These are phyloP conservation scores for Butyriboletus appendiculatus DNA, from an alignment of 1,284 basidiomycete species.

Conservation along the genomic window DNA sequence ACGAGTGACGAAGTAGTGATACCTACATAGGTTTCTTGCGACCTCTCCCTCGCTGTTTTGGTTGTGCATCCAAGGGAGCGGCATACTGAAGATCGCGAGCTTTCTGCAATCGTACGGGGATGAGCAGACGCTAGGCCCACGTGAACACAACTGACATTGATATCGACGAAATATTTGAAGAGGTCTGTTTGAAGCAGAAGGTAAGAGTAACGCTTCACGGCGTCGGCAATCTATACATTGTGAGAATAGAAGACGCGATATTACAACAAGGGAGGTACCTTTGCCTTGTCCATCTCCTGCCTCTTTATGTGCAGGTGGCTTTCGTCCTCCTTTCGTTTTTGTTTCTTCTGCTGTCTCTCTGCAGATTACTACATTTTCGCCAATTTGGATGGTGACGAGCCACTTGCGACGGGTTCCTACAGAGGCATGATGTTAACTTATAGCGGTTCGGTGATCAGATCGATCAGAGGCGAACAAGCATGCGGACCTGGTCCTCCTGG, in stretches of 20 bases:
- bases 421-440: constrained; percentile 11
- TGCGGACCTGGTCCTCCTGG: constrained; percentile 45
- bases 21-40: constrained; percentile 77
- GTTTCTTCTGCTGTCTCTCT: constrained; percentile 54
- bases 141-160: constrained; percentile 62
- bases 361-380: constrained; percentile 41
- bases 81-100: constrained; percentile 95
- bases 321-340: constrained; percentile 69
- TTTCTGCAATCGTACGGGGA: constrained; percentile 47
- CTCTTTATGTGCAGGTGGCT: constrained; percentile 65
- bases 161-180: constrained; percentile 95
- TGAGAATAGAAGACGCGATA: background rate
- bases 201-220: constrained; percentile 94
- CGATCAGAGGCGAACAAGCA: constrained; percentile 6
- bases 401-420: constrained; percentile 29
- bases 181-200: constrained; percentile 94
- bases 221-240: constrained; percentile 74
- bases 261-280: constrained; percentile 44
- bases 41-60: constrained; percentile 78
- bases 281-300: constrained; percentile 82
- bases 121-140: constrained; percentile 1
- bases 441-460: constrained; percentile 6
- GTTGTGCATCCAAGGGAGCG: constrained; percentile 81
- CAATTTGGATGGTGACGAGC: constrained; percentile 42
- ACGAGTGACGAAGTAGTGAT: background rate